A percentile compares a stretch with the other conserved stretches of the same genome.
phyloP scores from a whole-genome alignment of 2,329 filamentous ascomycete species.

The Rhynchosporium secalis region DNA sequence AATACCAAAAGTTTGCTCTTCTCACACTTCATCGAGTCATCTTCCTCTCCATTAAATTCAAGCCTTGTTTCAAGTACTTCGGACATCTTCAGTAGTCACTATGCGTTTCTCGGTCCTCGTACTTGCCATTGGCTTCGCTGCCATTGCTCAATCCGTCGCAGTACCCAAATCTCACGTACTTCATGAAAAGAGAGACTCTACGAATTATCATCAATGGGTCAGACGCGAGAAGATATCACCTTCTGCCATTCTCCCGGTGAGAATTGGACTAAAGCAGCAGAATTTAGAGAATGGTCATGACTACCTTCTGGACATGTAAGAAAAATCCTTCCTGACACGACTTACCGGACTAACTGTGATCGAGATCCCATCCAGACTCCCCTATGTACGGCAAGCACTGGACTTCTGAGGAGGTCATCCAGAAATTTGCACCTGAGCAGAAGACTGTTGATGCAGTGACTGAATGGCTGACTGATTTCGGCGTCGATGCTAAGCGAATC shows the following conservation, averaged over 20 bases:
- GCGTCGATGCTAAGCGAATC: conserved; percentile 37
- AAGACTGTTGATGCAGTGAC: conserved; percentile 38
- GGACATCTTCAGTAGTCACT: neutral
- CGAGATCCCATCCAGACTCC: conserved; percentile 31
- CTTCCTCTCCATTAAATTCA: neutral
- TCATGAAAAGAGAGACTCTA: conserved; percentile 25
- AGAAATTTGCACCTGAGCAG: conserved; percentile 37
- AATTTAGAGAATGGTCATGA: conserved; percentile 23
- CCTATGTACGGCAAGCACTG: conserved; percentile 41
- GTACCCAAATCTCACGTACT: conserved; percentile 24
- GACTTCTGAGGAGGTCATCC: conserved; percentile 36
- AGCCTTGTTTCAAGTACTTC: neutral
- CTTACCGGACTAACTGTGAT: neutral
- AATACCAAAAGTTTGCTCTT: neutral
- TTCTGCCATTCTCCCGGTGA: conserved; percentile 22
- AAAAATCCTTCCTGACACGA: neutral
- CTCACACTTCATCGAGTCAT: neutral
- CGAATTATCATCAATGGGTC: conserved; percentile 19
- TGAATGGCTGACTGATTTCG: conserved; percentile 38
- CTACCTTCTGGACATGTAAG: conserved; percentile 28
- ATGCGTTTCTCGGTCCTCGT: conserved; percentile 3
- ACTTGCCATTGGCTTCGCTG: conserved; percentile 10
- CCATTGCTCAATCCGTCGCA: conserved; percentile 10
- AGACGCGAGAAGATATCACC: conserved; percentile 23
- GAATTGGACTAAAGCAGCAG: conserved; percentile 27